Percentiles rank a stretch among this genome's conserved stretches.
These are phyloP conservation scores for Cairneyella variabilis DNA, from an alignment of 495 filamentous ascomycete genomes.

Conservation along the genomic window DNA sequence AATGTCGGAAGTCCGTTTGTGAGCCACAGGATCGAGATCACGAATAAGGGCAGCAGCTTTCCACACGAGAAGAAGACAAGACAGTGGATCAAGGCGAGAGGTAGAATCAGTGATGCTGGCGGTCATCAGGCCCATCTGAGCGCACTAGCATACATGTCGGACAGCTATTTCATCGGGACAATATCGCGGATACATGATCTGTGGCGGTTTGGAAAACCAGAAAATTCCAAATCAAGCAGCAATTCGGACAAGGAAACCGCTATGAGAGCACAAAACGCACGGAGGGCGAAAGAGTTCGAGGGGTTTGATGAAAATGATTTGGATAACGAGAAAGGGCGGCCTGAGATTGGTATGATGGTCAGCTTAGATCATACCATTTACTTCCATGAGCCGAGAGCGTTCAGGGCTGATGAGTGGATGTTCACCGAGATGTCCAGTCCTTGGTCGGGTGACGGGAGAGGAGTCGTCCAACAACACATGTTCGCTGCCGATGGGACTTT, in stretches of 20 bases:
- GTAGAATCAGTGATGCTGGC: slow-evolving; percentile 64
- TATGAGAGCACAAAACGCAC: slow-evolving; percentile 34
- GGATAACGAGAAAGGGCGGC: slow-evolving; percentile 28
- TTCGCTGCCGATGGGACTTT: slow-evolving; percentile 78
- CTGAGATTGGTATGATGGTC: slow-evolving; percentile 89
- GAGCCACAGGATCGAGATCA: slow-evolving; percentile 48
- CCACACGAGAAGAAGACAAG: slow-evolving; percentile 66
- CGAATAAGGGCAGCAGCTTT: slow-evolving; percentile 37
- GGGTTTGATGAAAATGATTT: slow-evolving; percentile 30
- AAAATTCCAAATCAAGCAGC: slow-evolving; percentile 29
- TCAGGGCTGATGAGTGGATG: slow-evolving; percentile 92
- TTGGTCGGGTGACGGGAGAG: slow-evolving; percentile 90
- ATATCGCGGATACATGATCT: slow-evolving; percentile 71
- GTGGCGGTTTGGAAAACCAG: slow-evolving; percentile 52
- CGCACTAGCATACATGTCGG: slow-evolving; percentile 88
- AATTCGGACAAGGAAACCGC: slow-evolving; percentile 23
- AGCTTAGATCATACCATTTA: slow-evolving; percentile 91
- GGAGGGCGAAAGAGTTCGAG: slow-evolving; percentile 33
- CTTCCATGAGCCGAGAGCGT: slow-evolving; percentile 79
- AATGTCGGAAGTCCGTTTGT: slow-evolving; percentile 50
- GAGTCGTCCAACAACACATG: slow-evolving; percentile 82
- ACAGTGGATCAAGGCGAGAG: slow-evolving; percentile 76
- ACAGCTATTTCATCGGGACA: slow-evolving; percentile 91
- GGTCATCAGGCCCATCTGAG: slow-evolving; percentile 76
- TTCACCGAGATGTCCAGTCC: slow-evolving; percentile 86